phyloP scores from a whole-genome alignment of 345 rosid genomes.

The Brassica nigra region DNA sequence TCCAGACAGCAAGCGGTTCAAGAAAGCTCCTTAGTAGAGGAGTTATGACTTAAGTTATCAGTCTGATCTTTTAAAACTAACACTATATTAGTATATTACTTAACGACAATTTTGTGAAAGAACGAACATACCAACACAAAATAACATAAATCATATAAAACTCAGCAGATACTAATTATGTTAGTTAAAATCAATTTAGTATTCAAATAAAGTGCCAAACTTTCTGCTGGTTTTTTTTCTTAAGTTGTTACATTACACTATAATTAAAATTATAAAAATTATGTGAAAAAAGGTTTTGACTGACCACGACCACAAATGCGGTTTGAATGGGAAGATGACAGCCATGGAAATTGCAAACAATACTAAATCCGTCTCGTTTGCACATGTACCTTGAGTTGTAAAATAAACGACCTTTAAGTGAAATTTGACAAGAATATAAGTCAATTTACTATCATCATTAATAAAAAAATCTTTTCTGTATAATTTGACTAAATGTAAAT shows the following conservation, averaged over 20 bases:
- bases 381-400: not conserved
- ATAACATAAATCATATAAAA: too few relatives aligned
- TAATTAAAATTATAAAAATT: too few relatives aligned
- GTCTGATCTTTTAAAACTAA: not conserved
- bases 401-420: not conserved
- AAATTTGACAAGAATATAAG: not conserved
- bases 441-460: not conserved
- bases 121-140: too few relatives aligned
- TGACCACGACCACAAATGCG: not conserved
- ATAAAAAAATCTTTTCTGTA: not conserved
- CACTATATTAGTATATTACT: too few relatives aligned
- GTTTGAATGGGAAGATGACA: not conserved
- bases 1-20: not conserved
- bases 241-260: too few relatives aligned
- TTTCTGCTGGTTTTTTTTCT: too few relatives aligned
- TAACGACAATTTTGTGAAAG: too few relatives aligned
- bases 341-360: slow-evolving; percentile 1
- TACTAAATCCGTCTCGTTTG: not conserved
- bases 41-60: not conserved
- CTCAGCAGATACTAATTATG: too few relatives aligned
- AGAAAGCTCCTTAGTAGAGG: not conserved
- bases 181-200: too few relatives aligned
- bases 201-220: too few relatives aligned
- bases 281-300: not conserved
- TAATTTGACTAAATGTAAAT: not conserved